Evolutionary conservation across 345 rosid species (phyloP), one percentile per base, ranked within the genome.

Genomic region (Gossypium bickii): DNA sequence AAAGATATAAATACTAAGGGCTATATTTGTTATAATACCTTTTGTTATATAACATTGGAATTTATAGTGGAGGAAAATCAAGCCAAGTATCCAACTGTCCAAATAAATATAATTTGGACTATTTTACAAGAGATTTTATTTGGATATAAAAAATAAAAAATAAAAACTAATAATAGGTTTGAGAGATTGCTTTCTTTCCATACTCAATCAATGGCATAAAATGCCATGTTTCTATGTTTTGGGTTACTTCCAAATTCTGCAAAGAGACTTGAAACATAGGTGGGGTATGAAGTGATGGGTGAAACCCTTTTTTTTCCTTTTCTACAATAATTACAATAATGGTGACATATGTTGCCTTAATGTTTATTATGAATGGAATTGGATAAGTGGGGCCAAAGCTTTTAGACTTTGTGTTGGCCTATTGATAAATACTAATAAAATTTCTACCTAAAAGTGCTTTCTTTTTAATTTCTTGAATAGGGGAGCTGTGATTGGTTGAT

Each of bases 171-270:
- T 24, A 45, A 73, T 34, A 34, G 0, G 0, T 0, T 29, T 3
- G 34, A 29, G 34, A 3, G 67, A 47, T 64, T 64, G 76, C 59
- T 17, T 45, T 65, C 57, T 34, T 9, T 9, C 25, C 63, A 59
- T 61, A 57, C 29, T 22, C 62, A 68, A 7, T 18, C 22, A 49
- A 17, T 49, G 70, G 60, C 71, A 78, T 27, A 73, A 73, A 48
- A 49, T 57, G 73, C 66, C 81, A 69, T 69, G 24, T 70, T 57
- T 61, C 41, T 34, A 34, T 34, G 7, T 57, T 3, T 38, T 22
- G 22, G 67, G 45, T 59, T 61, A n/a, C 78, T 69, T 74, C 34
- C 70, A 63, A 69, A 45, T 13, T 58, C 17, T 67, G 73, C 51
- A 18, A 64, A 78, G 29, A 12, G 73, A 76, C 55, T 41, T 47